Evolutionary conservation across 768 basidiomycete species (phyloP).

Genomic region (Tricholoma flavovirens): DNA sequence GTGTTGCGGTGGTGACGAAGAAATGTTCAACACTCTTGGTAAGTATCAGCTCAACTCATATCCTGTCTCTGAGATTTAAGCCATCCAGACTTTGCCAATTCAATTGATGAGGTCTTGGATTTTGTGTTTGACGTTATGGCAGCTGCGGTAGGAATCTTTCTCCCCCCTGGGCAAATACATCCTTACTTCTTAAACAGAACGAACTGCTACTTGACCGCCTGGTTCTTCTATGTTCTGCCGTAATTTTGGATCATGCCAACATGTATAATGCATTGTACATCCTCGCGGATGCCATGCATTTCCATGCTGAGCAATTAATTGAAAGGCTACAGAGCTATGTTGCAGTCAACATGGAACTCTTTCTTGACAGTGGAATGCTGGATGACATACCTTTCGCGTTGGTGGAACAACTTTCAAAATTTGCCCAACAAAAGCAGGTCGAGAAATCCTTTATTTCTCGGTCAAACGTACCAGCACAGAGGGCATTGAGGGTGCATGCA

Average conservation of each 20-base stretch:
- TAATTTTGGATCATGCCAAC: constrained; percentile 62
- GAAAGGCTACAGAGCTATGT: constrained; percentile 76
- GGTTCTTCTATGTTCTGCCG: constrained; percentile 73
- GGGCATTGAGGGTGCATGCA: constrained; percentile 53
- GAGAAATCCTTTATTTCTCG: constrained; percentile 64
- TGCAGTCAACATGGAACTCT: constrained; percentile 75
- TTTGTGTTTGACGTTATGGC: constrained; percentile 86
- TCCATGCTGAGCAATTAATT: constrained; percentile 63
- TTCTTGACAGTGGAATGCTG: constrained; percentile 76
- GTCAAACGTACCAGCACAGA: constrained; percentile 43
- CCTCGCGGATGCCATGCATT: constrained; percentile 76
- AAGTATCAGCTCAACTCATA: constrained; percentile 16
- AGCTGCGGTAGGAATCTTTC: constrained; percentile 57
- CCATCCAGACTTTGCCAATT: constrained; percentile 50
- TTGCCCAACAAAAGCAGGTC: constrained; percentile 52
- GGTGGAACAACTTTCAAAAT: constrained; percentile 60
- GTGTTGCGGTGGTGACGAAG: constrained; percentile 63
- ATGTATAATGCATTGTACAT: constrained; percentile 75
- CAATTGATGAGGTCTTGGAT: constrained; percentile 72
- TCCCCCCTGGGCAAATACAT: not conserved
- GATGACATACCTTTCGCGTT: constrained; percentile 66
- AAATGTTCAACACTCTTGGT: constrained; percentile 72
- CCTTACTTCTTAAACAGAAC: constrained; percentile 41
- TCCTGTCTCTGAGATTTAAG: not conserved
- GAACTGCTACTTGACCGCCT: constrained; percentile 87